Evolutionary conservation across 352 stramenopile species (phyloP).

Genomic region (Thalassiosira hispida): DNA sequence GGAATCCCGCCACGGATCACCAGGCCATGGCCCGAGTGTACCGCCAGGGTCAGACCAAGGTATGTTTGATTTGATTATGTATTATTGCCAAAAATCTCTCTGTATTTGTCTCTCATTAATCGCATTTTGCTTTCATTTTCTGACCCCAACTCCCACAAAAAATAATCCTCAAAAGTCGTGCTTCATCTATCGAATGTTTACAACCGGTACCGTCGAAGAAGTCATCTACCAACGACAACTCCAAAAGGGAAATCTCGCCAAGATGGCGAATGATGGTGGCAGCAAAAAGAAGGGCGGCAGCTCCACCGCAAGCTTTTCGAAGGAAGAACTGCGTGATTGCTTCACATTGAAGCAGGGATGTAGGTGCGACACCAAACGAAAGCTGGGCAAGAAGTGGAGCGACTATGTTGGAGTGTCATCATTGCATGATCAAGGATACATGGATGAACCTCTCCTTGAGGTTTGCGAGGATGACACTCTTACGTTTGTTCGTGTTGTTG

Average conservation of each 20-base stretch:
- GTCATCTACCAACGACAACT: constrained; percentile 79
- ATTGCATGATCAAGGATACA: constrained; percentile 38
- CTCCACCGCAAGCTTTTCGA: constrained; percentile 41
- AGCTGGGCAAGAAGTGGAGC: constrained; percentile 68
- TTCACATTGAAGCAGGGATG: constrained; percentile 69
- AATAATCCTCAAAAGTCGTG: no score
- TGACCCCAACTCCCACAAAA: no score
- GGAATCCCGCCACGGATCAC: constrained; percentile 94
- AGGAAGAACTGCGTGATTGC: constrained; percentile 76
- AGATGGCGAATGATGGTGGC: constrained; percentile 45
- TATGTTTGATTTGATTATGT: no score
- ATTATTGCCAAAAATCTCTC: no score
- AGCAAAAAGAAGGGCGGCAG: constrained; percentile 25
- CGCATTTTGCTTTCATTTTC: no score
- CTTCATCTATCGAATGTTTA: constrained; percentile 95
- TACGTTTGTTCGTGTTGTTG: constrained; percentile 61
- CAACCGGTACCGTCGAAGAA: constrained; percentile 81
- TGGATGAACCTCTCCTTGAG: constrained; percentile 51
- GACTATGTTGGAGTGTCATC: constrained; percentile 53
- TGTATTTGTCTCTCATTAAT: no score
- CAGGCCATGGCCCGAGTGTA: constrained; percentile 93
- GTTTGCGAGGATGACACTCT: constrained; percentile 49
- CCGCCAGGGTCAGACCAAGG: constrained; percentile 92
- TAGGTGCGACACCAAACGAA: constrained; percentile 73
- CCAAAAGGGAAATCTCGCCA: constrained; percentile 70